Base-by-base conservation (phyloP, 768 basidiomycete species). In the Leccinum subtestaceum region DNA sequence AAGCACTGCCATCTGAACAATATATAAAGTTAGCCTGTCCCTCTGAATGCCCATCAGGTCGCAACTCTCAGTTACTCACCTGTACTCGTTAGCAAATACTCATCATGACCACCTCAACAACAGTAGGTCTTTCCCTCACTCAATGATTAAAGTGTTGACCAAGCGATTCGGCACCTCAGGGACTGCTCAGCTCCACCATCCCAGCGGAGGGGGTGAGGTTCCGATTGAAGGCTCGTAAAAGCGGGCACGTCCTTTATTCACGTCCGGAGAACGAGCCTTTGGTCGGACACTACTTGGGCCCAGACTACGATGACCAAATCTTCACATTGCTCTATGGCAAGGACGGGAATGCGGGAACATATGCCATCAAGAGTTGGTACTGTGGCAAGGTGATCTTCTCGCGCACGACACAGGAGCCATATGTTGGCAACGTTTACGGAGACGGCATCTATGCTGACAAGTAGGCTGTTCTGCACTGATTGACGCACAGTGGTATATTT, bases 331-430 rank as follows among this genome's bases (percentile, higher is more conserved):
- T 57, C 31, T 13, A 50, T 10, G 58, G 58, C 2, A 43, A 49
- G 11, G n/a, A 27, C 9, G 23, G 34, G 3, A 55, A 40, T 21
- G 32, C 25, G 49, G 58, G 48, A 10, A n/a, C 19, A 2, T 59
- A 57, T 40, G 47, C 38, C 40, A 50, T 57, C 58, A 59, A 59
- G 31, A 59, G 55, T 55, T 59, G 58, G 55, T 23, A 27, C 4
- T 43, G 55, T 32, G 58, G 55, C 55, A 45, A 59, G 8, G 40
- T 59, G 4, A 13, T 51, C 23, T 55, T 13, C 31, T 59, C 49
- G 48, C 58, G 58, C 31, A 10, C 2, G 4, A 34, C 34, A 13
- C 0, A 2, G 34, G 5, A 36, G 13, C 34, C 34, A 1, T 13
- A 36, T 36, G 13, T 36, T 36, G 34, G 34, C 2, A 36, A 36